phyloP scores from a whole-genome alignment of 106 monocot genomes.

The Narthecium ossifragum region DNA sequence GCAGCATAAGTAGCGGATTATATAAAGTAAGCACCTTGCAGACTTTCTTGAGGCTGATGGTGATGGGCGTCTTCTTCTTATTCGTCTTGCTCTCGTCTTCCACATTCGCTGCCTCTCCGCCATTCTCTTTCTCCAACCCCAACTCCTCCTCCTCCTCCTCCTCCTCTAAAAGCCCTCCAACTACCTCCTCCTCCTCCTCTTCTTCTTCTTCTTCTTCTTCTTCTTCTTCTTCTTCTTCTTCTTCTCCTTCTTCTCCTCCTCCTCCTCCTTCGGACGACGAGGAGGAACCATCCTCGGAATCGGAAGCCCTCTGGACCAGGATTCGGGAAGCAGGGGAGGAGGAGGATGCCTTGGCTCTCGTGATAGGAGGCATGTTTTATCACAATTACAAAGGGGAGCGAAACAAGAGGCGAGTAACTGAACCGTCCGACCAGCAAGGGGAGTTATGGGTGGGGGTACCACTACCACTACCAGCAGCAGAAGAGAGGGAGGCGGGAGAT shows the following conservation, averaged over 20 bases:
- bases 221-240: conserved; percentile 10
- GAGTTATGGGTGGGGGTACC: too few relatives aligned
- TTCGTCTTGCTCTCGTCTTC: neutral
- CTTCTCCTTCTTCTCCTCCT: conserved; percentile 27
- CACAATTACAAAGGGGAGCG: too few relatives aligned
- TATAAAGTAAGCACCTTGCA: conserved; percentile 51
- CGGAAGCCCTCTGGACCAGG: conserved; percentile 6
- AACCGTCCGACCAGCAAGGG: too few relatives aligned
- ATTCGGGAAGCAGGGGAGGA: neutral
- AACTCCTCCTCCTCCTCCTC: conserved; percentile 19
- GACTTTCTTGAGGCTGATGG: conserved; percentile 65
- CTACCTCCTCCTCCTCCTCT: too few relatives aligned
- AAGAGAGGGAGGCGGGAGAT: neutral
- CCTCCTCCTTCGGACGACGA: conserved; percentile 22
- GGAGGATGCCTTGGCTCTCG: conserved; percentile 4
- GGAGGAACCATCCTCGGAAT: conserved; percentile 15
- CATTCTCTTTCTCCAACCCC: neutral
- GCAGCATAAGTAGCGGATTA: neutral
- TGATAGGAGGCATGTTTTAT: conserved; percentile 12
- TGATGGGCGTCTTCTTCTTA: conserved; percentile 34
- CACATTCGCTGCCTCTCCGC: neutral
- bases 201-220: conserved; percentile 28
- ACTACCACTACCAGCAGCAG: too few relatives aligned
- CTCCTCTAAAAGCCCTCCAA: conserved; percentile 17
- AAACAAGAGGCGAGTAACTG: too few relatives aligned